phyloP scores from a whole-genome alignment of 1,139 yeast genomes.

The Taphrina communis region DNA sequence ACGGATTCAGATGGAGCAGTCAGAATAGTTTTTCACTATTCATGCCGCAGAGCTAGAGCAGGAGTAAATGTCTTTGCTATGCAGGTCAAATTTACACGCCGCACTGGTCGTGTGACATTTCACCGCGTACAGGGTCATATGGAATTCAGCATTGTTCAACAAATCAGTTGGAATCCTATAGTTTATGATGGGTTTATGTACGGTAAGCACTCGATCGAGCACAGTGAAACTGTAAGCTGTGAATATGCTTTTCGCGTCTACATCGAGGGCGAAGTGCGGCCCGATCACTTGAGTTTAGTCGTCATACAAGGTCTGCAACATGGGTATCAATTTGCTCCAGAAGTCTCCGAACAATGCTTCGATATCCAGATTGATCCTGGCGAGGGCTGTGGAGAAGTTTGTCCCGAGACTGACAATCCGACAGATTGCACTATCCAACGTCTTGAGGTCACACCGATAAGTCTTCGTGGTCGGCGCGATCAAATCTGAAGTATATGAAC shows the following conservation, averaged over 20 bases:
- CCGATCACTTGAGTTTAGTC: not conserved
- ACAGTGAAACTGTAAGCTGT: not conserved
- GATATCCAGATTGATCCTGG: not conserved
- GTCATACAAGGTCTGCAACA: not conserved
- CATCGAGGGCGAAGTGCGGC: not conserved
- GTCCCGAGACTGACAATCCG: not conserved
- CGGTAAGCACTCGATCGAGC: not conserved
- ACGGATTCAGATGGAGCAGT: too few species aligned
- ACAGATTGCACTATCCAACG: not conserved
- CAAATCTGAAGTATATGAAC: not conserved
- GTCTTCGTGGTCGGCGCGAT: not conserved
- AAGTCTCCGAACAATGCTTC: not conserved
- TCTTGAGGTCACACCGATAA: not conserved
- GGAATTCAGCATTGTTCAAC: not conserved
- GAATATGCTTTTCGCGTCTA: not conserved
- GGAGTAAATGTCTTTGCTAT: not conserved
- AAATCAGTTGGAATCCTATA: not conserved
- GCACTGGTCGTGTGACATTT: constrained; percentile 5
- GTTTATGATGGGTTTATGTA: not conserved
- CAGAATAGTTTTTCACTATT: too few species aligned
- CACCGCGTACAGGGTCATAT: not conserved
- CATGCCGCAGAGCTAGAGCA: too few species aligned
- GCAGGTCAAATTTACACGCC: not conserved
- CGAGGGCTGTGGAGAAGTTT: not conserved
- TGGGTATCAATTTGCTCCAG: constrained; percentile 1